Percentiles rank a stretch among this genome's conserved stretches.
Evolutionary conservation across 2,329 filamentous ascomycete species (phyloP).

Genomic region (Neospermospora avenae): DNA sequence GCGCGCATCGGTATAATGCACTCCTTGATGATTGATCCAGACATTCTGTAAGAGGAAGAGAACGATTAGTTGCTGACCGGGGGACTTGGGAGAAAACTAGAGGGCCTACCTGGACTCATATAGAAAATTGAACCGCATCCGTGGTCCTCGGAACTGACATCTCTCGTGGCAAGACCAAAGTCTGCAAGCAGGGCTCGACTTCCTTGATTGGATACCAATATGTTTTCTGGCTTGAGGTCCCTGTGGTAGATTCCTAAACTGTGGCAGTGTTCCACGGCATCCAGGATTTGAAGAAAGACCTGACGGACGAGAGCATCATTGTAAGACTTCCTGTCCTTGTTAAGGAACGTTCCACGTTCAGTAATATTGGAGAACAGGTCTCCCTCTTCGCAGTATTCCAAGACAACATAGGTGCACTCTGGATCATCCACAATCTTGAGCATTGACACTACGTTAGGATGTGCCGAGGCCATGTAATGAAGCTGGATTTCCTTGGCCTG

Average conservation of each 20-base stretch:
- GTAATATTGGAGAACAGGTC: conserved; percentile 98
- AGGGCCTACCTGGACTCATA: conserved; percentile 90
- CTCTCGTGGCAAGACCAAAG: conserved; percentile 90
- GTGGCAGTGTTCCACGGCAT: conserved; percentile 96
- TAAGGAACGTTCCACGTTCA: conserved; percentile 87
- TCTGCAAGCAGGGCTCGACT: conserved; percentile 93
- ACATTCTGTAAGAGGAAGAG: conserved; percentile 64
- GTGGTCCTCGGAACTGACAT: conserved; percentile 84
- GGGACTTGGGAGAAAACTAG: conserved; percentile 17
- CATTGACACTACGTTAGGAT: conserved; percentile 91
- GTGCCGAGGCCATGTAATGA: conserved; percentile 83
- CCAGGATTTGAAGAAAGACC: conserved; percentile 91
- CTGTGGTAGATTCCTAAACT: conserved; percentile 91
- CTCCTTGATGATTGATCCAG: conserved; percentile 71
- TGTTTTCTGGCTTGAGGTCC: conserved; percentile 97
- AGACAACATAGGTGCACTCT: conserved; percentile 92
- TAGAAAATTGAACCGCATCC: conserved; percentile 98
- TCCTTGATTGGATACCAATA: conserved; percentile 84
- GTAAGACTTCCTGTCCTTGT: too few relatives aligned
- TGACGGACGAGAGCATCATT: conserved; percentile 85
- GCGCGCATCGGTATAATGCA: conserved; percentile 82
- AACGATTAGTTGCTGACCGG: conserved; percentile 28
- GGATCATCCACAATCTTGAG: conserved; percentile 87
- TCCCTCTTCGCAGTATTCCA: conserved; percentile 96
- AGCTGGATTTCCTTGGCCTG: conserved; percentile 91